Base-by-base conservation (phyloP, 305 asterid genomes). In the Fraxinus platypoda region DNA sequence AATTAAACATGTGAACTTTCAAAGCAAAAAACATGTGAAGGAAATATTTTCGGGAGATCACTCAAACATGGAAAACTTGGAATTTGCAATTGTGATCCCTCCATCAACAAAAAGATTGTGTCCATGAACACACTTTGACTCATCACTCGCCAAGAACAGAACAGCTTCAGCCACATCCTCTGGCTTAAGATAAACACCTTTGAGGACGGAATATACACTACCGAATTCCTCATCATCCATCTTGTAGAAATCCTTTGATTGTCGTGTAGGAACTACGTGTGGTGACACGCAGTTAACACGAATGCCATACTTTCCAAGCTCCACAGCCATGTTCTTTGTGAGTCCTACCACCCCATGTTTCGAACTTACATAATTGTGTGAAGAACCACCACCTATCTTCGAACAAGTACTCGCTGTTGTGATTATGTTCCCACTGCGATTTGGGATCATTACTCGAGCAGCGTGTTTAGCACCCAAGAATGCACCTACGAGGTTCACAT, bases 391-490 rank as follows among this genome's bases (percentile, higher is more conserved):
- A 0, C 54, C 54, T 8, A 54, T n/a, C n/a, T 19, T 9, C 1
- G 46, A 33, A 11, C 82, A 77, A 13, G 77, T 75, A 43, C 88
- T 82, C 1, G 72, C 80, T 0, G 80, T 83, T 2, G 71, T 72
- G 3, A 85, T 79, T 15, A 85, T 82, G 49, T 77, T 54, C 30
- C 88, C 85, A 31, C 64, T 1, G 2, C 25, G 21, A 26, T 75
- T 75, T 0, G 84, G 86, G 75, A 80, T 79, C 86, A 82, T 78
- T 3, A 75, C 81, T 0, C 82, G 37, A 0, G 84, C 85, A 11
- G 86, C 85, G 19, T 85, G 88, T 12, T 85, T 82, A 12, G 80
- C 80, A 30, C 83, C 83, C 13, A 78, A 19, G n/a, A 82, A 74
- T 3, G 64, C 43, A 1, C 86, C 86, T 0, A 78, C 28, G 1